A percentile compares a stretch with the other conserved stretches of the same genome.
Conservation (phyloP, 345 rosid species). For the Syzygium oleosum region DNA sequence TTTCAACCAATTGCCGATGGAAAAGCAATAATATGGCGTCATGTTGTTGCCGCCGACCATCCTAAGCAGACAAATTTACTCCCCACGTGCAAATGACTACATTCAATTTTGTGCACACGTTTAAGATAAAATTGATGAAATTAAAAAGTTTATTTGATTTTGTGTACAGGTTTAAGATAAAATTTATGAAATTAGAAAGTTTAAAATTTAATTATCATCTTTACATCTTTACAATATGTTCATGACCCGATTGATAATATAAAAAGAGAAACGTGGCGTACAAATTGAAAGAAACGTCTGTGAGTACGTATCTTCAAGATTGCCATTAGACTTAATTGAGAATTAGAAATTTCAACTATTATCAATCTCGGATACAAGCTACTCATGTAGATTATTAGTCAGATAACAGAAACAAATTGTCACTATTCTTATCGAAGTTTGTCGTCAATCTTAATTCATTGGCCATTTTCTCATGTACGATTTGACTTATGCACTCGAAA, state of each 20-base stretch:
- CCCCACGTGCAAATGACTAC: background rate
- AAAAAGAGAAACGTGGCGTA: background rate
- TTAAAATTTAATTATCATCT: background rate
- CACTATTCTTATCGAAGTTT: too few species aligned
- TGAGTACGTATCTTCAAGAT: background rate
- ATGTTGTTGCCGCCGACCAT: accelerated
- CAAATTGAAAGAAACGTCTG: background rate
- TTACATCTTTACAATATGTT: background rate
- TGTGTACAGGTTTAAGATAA: too few species aligned
- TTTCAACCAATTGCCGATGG: too few species aligned
- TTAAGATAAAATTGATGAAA: too few species aligned
- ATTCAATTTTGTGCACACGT: background rate
- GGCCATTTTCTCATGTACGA: background rate
- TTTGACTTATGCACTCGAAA: background rate
- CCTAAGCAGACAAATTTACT: background rate
- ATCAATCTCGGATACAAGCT: background rate
- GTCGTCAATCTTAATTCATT: background rate
- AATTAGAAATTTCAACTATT: background rate
- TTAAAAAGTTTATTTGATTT: too few species aligned
- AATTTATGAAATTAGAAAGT: too few species aligned
- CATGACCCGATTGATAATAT: background rate
- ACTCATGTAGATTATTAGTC: background rate
- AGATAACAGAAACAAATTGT: too few species aligned
- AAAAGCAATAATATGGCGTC: background rate
- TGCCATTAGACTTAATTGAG: background rate